These are phyloP conservation scores for Sonneratia alba DNA, from an alignment of 345 rosid genomes.

Conservation along the genomic window DNA sequence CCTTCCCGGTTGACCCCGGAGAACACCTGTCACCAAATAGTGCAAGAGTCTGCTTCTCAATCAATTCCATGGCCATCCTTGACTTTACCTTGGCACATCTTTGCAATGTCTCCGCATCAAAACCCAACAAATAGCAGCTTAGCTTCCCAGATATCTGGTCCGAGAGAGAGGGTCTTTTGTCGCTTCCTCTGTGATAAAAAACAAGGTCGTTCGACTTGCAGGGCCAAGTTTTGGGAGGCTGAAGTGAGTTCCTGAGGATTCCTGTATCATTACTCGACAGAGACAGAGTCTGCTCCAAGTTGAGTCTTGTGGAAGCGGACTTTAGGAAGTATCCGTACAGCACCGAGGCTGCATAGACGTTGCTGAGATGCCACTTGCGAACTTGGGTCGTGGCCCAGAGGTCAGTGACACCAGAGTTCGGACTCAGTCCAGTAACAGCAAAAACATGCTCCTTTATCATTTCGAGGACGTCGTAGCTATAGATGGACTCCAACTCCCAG, in stretches of 20 bases:
- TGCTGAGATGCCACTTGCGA: constrained; percentile 35
- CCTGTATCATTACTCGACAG: constrained; percentile 16
- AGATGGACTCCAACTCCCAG: constrained; percentile 89
- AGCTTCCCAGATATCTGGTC: constrained; percentile 26
- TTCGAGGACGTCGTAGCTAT: constrained; percentile 54
- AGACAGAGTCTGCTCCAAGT: constrained; percentile 43
- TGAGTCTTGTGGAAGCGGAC: constrained; percentile 65
- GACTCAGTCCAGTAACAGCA: constrained; percentile 63
- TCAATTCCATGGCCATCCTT: constrained; percentile 52
- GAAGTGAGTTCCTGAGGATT: constrained; percentile 21
- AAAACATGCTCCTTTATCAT: constrained; percentile 68
- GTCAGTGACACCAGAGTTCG: constrained; percentile 70
- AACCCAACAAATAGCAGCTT: constrained; percentile 54
- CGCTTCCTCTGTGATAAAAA: constrained; percentile 23
- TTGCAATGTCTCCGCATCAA: constrained; percentile 57
- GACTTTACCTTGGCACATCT: constrained; percentile 70
- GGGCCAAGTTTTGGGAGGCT: constrained; percentile 26
- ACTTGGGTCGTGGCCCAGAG: constrained; percentile 80
- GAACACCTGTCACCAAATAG: constrained; percentile 45
- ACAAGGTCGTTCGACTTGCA: constrained; percentile 26
- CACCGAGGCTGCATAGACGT: constrained; percentile 56
- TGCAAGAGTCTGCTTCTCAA: constrained; percentile 66
- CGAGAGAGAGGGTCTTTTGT: constrained; percentile 15
- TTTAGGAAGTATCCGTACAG: constrained; percentile 80
- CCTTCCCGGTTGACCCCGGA: background rate